phyloP scores from a whole-genome alignment of 768 basidiomycete species.

The Clitopilus passeckerianus region DNA sequence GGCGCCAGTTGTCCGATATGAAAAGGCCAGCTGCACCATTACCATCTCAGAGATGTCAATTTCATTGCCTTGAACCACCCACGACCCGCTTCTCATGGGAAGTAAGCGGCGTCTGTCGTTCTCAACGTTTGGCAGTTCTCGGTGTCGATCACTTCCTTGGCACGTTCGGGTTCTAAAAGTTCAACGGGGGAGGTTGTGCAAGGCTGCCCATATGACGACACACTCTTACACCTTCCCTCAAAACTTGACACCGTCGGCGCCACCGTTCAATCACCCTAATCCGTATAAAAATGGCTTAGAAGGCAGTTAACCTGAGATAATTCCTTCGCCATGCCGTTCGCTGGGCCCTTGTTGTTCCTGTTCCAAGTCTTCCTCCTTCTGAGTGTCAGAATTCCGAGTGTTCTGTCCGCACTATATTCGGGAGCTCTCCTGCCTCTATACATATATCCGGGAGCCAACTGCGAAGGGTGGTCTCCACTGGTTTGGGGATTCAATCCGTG shows the following conservation, averaged over 20 bases:
- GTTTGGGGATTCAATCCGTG: slow-evolving; percentile 8
- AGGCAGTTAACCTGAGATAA: no score
- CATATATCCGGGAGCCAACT: slow-evolving; percentile 20
- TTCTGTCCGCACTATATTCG: slow-evolving; percentile 12
- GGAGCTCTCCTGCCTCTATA: slow-evolving; percentile 27
- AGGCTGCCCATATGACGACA: no score
- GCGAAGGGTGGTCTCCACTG: slow-evolving; percentile 20
- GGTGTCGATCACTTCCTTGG: not conserved
- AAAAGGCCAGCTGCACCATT: no score
- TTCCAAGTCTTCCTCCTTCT: not conserved
- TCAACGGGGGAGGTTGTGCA: no score
- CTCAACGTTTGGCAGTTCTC: not conserved
- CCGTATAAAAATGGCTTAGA: no score
- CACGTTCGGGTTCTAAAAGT: not conserved
- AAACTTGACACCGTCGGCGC: not conserved
- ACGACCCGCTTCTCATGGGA: no score
- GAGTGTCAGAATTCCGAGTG: not conserved
- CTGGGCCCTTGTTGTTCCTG: not conserved
- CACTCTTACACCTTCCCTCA: not conserved
- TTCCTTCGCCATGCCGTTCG: no score
- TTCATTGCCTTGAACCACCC: no score
- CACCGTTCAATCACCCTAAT: not conserved
- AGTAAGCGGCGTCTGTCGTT: no score
- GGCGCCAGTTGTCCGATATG: no score
- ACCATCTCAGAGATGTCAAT: no score